These are phyloP conservation scores for Penicillium salamii DNA, from an alignment of 495 filamentous ascomycete species.

Conservation along the genomic window DNA sequence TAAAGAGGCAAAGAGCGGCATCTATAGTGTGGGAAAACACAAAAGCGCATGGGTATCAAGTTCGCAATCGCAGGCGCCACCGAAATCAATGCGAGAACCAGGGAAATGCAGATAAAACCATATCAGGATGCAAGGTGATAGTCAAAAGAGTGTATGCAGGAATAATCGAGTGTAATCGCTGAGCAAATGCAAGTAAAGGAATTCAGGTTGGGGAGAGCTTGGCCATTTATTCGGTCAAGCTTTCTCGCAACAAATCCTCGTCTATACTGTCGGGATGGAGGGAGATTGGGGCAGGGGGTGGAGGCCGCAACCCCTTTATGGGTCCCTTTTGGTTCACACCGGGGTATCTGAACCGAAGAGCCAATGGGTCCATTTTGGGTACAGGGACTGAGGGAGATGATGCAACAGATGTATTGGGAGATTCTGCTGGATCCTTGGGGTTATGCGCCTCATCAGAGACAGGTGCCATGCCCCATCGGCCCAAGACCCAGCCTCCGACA, in stretches of 20 bases:
- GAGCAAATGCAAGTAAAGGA: constrained; percentile 4
- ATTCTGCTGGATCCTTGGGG: constrained; percentile 14
- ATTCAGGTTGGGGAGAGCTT: neutral
- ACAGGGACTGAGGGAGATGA: neutral
- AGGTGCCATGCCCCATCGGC: constrained; percentile 51
- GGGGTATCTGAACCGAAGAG: constrained; percentile 35
- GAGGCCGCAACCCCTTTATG: constrained; percentile 39
- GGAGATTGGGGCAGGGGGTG: constrained; percentile 26
- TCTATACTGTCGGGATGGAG: constrained; percentile 37
- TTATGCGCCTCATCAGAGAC: constrained; percentile 18
- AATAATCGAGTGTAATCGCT: constrained; percentile 7
- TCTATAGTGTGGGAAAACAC: constrained; percentile 3
- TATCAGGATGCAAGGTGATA: neutral
- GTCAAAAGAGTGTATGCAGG: constrained; percentile 7
- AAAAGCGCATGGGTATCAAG: constrained; percentile 9
- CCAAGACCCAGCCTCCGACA: constrained; percentile 55
- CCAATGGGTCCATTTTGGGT: neutral
- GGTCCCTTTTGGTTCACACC: constrained; percentile 50
- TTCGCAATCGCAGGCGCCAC: constrained; percentile 5
- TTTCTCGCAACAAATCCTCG: constrained; percentile 40
- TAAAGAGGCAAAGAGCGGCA: constrained; percentile 3
- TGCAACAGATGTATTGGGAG: constrained; percentile 4
- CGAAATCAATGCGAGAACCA: neutral
- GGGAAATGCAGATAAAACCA: constrained; percentile 4
- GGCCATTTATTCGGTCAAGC: constrained; percentile 31